Percentiles rank a stretch among this genome's conserved stretches.
Evolutionary conservation across 768 basidiomycete genomes (phyloP).

Genomic region (Boletus barrowsii): DNA sequence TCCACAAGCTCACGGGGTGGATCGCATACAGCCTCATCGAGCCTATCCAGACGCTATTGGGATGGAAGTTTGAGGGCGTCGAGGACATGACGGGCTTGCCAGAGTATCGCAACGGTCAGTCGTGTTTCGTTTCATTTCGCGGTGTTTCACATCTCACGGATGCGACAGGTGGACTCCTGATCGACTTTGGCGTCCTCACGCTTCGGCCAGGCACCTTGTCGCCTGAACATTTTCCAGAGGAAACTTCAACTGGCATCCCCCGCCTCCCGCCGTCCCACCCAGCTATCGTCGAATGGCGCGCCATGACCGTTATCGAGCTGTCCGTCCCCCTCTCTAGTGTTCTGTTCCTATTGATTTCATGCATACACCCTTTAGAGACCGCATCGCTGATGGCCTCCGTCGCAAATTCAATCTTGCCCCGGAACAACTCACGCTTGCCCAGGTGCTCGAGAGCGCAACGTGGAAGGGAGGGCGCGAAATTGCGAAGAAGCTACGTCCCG

Average conservation of each 20-base stretch:
- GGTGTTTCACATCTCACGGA: background rate
- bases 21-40: conserved; percentile 86
- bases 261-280: conserved; percentile 74
- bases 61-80: conserved; percentile 79
- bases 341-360: background rate
- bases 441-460: conserved; percentile 90
- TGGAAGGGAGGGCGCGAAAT: conserved; percentile 98
- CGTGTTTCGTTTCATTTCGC: background rate
- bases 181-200: conserved; percentile 78
- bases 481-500: conserved; percentile 71
- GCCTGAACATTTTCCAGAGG: conserved; percentile 39
- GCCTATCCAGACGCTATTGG: conserved; percentile 70
- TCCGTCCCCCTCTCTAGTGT: conserved; percentile 28
- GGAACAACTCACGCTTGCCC: conserved; percentile 52
- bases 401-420: conserved; percentile 43
- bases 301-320: conserved; percentile 92
- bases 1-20: conserved; percentile 97
- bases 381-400: conserved; percentile 71
- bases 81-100: conserved; percentile 91
- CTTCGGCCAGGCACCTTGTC: conserved; percentile 58
- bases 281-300: conserved; percentile 94
- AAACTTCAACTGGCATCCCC: conserved; percentile 43
- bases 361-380: conserved; percentile 52
- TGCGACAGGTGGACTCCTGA: conserved; percentile 75
- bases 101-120: conserved; percentile 84